Conservation (phyloP, 176 grass and related monocot genomes). For the Canna indica region DNA sequence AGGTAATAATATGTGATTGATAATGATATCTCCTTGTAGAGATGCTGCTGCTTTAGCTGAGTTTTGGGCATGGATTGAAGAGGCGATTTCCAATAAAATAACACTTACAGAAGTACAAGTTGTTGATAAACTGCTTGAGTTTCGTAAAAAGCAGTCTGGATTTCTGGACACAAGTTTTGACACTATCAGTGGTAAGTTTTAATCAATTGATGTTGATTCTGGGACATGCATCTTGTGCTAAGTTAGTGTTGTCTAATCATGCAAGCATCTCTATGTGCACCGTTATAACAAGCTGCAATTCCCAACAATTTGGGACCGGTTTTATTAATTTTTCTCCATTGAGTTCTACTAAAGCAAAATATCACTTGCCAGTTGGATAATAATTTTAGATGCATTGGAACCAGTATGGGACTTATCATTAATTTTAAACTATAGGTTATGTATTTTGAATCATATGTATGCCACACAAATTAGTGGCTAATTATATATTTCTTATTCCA, state of each 20-base stretch:
- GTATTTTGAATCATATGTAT: no score
- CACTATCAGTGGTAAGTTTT: conserved; percentile 87
- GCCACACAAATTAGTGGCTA: no score
- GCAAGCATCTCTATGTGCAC: not conserved
- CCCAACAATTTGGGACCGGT: not conserved
- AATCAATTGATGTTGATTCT: not conserved
- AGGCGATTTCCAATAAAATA: conserved; percentile 40
- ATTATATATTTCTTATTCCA: no score
- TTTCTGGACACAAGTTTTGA: conserved; percentile 96
- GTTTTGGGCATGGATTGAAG: conserved; percentile 95
- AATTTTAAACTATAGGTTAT: no score
- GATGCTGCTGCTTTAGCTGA: conserved; percentile 88
- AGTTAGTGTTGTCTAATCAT: not conserved
- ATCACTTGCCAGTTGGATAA: no score
- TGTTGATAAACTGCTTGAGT: conserved; percentile 78
- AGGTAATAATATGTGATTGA: not conserved
- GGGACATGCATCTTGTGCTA: not conserved
- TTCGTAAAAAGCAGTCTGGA: conserved; percentile 78
- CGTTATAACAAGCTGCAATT: not conserved
- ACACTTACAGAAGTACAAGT: conserved; percentile 66
- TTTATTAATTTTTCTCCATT: not conserved
- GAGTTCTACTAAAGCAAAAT: no score
- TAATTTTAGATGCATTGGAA: no score
- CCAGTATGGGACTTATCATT: no score
- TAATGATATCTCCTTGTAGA: conserved; percentile 39